Conservation (phyloP, 805 yeast genomes). For the Wickerhamiella spandovensis region DNA sequence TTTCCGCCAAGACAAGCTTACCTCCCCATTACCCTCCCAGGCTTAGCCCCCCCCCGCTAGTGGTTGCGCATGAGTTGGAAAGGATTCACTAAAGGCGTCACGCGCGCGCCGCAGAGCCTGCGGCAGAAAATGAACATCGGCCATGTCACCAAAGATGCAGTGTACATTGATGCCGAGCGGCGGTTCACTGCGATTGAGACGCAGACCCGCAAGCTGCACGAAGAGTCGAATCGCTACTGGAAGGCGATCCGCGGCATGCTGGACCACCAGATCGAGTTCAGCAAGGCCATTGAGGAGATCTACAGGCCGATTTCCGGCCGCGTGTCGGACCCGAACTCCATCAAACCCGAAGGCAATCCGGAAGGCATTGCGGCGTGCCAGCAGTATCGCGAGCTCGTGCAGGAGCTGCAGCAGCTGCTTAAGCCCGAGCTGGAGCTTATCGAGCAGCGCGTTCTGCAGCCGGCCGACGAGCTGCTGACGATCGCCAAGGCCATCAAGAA, state of each 20-base stretch:
- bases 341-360: constrained; percentile 86
- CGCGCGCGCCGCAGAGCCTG: constrained; percentile 73
- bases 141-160: constrained; percentile 57
- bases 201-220: constrained; percentile 79
- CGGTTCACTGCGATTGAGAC: constrained; percentile 84
- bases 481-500: constrained; percentile 75
- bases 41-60: no score
- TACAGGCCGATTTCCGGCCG: constrained; percentile 94
- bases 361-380: constrained; percentile 93
- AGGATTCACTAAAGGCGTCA: constrained; percentile 20
- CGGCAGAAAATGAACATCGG: constrained; percentile 82
- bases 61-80: constrained; percentile 18
- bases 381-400: constrained; percentile 77
- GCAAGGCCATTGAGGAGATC: constrained; percentile 90
- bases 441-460: constrained; percentile 76
- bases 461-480: constrained; percentile 79
- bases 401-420: constrained; percentile 69
- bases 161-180: constrained; percentile 90
- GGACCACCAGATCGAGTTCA: constrained; percentile 84
- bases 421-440: constrained; percentile 89
- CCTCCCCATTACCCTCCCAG: not conserved
- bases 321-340: constrained; percentile 74
- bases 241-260: constrained; percentile 89
- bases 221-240: constrained; percentile 82
- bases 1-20: no score